phyloP scores from a whole-genome alignment of 345 rosid genomes.

The Hibiscus tridactylites region DNA sequence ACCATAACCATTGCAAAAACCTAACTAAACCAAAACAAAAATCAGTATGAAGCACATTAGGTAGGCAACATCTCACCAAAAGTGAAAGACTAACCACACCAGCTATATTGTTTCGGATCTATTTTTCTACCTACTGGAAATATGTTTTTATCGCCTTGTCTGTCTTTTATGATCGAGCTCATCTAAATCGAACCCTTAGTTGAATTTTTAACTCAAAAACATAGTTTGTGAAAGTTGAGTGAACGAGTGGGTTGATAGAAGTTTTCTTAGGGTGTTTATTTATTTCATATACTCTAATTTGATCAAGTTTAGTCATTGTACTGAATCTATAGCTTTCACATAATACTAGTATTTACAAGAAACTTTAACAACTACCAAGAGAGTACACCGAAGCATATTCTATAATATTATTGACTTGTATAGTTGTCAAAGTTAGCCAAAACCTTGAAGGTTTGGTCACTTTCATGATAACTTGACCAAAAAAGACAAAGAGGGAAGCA shows the following conservation, averaged over 20 bases:
- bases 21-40: conserved; percentile 16
- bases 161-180: not conserved
- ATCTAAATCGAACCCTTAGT: not conserved
- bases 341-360: too few species aligned
- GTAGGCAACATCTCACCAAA: conserved; percentile 19
- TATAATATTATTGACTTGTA: not conserved
- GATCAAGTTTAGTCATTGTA: too few species aligned
- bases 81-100: conserved; percentile 3
- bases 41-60: conserved; percentile 15
- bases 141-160: not conserved
- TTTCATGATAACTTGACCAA: too few species aligned
- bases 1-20: conserved; percentile 10
- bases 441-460: too few species aligned
- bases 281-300: too few species aligned
- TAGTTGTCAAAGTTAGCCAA: not conserved
- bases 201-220: not conserved
- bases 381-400: not conserved
- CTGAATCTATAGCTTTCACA: too few species aligned
- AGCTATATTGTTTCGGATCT: not conserved
- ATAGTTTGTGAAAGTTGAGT: not conserved
- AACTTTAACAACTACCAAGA: not conserved
- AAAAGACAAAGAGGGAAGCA: too few species aligned
- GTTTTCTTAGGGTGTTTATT: not conserved
- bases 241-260: not conserved
- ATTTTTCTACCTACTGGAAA: not conserved